These are phyloP conservation scores for Carpinus viminea DNA, from an alignment of 306 rosid species.

Conservation along the genomic window DNA sequence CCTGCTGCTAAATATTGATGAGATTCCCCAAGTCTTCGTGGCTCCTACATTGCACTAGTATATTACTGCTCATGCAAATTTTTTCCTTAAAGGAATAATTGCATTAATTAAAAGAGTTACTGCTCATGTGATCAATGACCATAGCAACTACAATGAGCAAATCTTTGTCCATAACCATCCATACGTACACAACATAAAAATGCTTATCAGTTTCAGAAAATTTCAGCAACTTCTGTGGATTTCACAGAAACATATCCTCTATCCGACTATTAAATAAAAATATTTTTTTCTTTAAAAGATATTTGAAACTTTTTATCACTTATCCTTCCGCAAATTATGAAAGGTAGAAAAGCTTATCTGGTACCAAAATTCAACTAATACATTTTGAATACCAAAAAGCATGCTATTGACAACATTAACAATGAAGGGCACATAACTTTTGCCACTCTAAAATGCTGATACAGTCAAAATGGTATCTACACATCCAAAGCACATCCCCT, in stretches of 20 bases:
- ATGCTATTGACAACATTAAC: background rate
- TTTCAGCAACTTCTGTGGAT: background rate
- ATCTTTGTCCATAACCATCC: background rate
- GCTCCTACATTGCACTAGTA: constrained; percentile 7
- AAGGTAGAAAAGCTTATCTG: background rate
- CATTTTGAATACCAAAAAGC: background rate
- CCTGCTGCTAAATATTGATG: constrained; percentile 36
- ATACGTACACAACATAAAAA: background rate
- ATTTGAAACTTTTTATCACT: background rate
- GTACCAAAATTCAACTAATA: background rate
- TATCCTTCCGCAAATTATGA: background rate
- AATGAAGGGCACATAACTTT: background rate
- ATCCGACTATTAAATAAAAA: background rate
- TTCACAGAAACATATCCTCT: background rate
- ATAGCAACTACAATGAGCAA: background rate
- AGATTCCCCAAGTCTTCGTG: constrained; percentile 32
- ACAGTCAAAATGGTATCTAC: background rate
- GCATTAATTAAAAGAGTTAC: constrained; percentile 4
- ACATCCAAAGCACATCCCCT: background rate
- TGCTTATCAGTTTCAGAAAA: background rate
- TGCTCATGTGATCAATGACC: background rate
- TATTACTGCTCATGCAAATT: background rate
- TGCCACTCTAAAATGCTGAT: background rate
- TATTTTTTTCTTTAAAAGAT: background rate
- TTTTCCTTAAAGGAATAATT: background rate